Evolutionary conservation across 2,329 filamentous ascomycete genomes (phyloP), one percentile per base, ranked within the genome.

Genomic region (Talaromyces sp.): DNA sequence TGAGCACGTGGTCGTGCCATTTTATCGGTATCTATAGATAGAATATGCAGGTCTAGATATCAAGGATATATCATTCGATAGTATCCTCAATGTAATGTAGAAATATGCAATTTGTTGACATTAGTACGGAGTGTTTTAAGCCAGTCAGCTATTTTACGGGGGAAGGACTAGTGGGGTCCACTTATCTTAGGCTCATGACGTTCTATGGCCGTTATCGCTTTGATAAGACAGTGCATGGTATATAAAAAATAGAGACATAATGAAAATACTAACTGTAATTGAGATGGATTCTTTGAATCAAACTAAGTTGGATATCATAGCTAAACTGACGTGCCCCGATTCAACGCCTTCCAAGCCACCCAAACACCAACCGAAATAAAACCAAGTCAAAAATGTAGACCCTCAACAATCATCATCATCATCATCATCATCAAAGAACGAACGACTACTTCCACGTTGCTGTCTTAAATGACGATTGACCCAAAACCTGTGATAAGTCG

Each of bases 1-100:
- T 76, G 71, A 60, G 79, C 77, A 66, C 80, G 75, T 61, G 78
- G 72, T 35, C 79, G 79, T 69, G 79, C 75, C 80, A 82, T 82
- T 17, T 22, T 15, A 15, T 56, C 33, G 19, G 17, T 15, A 6
- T 17, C 15, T 56, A 25, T 33, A 39, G 19, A 37, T 9, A 4
- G 17, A 13, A 7, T 13, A 31, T 35, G 17, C n/a, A 37, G 33
- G 13, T 37, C 33, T 13, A 56, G 33, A 25, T 5, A 56, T 37
- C 1, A 56, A 37, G 11, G 17, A n/a, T 52, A 52, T 52, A 52
- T 2, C 25, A 31, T n/a, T 37, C 31, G 37, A 39, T 25, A 25
- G 25, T 25, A 56, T 56, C 3, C 6, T 27, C 1, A 6, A 4
- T 39, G 13, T 2, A 37, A 9, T 5, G 19, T 8, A 39, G n/a